phyloP scores from a whole-genome alignment of 2,329 filamentous ascomycete species.

The Apiospora saccharicola region DNA sequence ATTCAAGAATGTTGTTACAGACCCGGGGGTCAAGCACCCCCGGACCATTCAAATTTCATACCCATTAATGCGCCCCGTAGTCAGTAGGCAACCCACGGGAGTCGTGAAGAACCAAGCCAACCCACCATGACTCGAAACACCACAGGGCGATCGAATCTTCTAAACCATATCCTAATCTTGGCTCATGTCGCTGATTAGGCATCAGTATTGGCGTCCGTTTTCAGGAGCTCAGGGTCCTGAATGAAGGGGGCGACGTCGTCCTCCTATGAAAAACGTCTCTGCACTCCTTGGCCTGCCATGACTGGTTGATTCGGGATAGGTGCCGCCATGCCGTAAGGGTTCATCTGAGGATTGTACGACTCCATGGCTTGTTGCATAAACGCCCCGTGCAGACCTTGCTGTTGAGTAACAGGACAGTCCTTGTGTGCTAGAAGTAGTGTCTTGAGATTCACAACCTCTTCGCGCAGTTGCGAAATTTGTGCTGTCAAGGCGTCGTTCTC shows the following conservation, averaged over 20 bases:
- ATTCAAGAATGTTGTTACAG: constrained; percentile 49
- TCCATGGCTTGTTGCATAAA: constrained; percentile 66
- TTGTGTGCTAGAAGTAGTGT: constrained; percentile 93
- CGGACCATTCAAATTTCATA: constrained; percentile 8
- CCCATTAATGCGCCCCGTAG: constrained; percentile 12
- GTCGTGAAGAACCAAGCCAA: not conserved
- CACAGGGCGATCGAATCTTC: not conserved
- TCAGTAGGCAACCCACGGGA: not conserved
- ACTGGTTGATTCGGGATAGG: constrained; percentile 61
- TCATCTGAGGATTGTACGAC: constrained; percentile 62
- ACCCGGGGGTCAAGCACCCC: constrained; percentile 34
- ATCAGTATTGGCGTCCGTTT: not conserved
- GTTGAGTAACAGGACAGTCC: constrained; percentile 91
- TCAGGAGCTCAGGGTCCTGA: constrained; percentile 27
- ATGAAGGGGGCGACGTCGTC: constrained; percentile 31
- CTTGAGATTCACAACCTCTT: constrained; percentile 95
- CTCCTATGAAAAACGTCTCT: constrained; percentile 64
- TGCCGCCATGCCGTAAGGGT: constrained; percentile 65
- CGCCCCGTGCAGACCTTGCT: constrained; percentile 73
- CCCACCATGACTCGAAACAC: not conserved
- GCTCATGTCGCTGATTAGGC: not conserved
- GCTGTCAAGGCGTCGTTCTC: constrained; percentile 89
- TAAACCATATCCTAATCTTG: constrained; percentile 8
- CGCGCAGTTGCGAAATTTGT: constrained; percentile 83
- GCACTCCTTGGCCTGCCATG: constrained; percentile 62